Percentiles rank a stretch among this genome's conserved stretches.
Evolutionary conservation across 768 basidiomycete species (phyloP).

Genomic region (Scleroderma bovista): DNA sequence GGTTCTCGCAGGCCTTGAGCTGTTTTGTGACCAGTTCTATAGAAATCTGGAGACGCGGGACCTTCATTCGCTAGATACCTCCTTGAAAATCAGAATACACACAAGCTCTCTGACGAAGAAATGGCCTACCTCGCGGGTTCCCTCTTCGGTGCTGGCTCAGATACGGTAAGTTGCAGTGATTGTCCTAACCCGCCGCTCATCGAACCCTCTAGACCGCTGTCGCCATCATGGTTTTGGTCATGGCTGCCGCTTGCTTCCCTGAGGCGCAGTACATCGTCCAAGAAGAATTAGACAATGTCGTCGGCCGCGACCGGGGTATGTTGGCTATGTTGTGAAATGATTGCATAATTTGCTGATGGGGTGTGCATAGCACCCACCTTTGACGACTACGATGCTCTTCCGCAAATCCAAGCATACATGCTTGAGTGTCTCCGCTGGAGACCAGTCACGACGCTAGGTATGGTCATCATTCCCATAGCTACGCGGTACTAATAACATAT

Average conservation of each 20-base stretch:
- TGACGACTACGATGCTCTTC: conserved; percentile 32
- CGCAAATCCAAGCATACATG: conserved; percentile 36
- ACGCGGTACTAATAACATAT: not conserved
- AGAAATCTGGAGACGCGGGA: conserved; percentile 20
- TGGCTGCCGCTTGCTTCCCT: conserved; percentile 54
- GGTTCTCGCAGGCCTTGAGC: not conserved
- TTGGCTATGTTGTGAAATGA: not conserved
- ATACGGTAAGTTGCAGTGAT: conserved; percentile 35
- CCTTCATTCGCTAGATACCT: conserved; percentile 55
- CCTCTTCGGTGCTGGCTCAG: conserved; percentile 63
- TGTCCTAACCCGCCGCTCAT: not conserved
- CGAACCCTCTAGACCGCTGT: conserved; percentile 40
- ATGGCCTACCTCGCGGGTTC: conserved; percentile 58
- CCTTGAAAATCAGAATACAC: conserved; percentile 47
- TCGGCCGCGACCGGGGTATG: conserved; percentile 39
- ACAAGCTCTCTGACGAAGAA: conserved; percentile 51
- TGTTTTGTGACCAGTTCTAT: not conserved
- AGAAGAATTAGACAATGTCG: conserved; percentile 47
- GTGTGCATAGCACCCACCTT: conserved; percentile 33
- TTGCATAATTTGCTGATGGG: not conserved
- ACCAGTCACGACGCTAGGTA: conserved; percentile 32
- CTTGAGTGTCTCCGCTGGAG: conserved; percentile 40
- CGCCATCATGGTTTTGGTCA: conserved; percentile 49
- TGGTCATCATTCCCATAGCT: not conserved
- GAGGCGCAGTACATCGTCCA: conserved; percentile 47